phyloP scores from a whole-genome alignment of 306 rosid genomes.

The Quercus alba region DNA sequence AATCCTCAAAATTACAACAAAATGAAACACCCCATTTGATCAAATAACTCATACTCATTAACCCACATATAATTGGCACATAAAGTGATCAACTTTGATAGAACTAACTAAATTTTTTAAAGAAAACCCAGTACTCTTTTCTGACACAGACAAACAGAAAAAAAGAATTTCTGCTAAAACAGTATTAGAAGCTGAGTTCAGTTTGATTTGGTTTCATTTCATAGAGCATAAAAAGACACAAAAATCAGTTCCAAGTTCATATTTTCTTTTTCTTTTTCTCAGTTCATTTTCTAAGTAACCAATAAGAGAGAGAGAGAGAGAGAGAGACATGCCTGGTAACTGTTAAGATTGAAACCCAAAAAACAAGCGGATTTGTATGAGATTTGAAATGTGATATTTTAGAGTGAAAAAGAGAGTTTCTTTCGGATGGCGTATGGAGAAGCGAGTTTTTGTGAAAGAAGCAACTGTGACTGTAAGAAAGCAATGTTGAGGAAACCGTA shows the following conservation, averaged over 20 bases:
- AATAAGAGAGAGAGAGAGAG: too few relatives aligned
- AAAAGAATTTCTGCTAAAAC: too few relatives aligned
- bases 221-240: not conserved
- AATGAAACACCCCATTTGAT: not conserved
- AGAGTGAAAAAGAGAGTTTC: not conserved
- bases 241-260: not conserved
- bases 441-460: not conserved
- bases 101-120: not conserved
- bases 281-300: too few relatives aligned
- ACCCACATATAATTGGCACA: not conserved
- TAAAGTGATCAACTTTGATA: not conserved
- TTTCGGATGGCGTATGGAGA: not conserved
- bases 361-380: conserved; percentile 32
- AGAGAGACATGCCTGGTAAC: conserved; percentile 23
- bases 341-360: not conserved
- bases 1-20: not conserved
- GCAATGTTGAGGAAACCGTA: not conserved
- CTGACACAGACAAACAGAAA: too few relatives aligned
- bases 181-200: too few relatives aligned
- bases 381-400: conserved; percentile 14
- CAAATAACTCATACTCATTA: not conserved
- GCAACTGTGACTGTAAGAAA: not conserved
- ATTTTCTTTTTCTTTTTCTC: too few relatives aligned
- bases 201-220: too few relatives aligned
- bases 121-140: too few relatives aligned